Evolutionary conservation across 768 basidiomycete genomes (phyloP).

Genomic region (Xerocomus brunneocitrinus): DNA sequence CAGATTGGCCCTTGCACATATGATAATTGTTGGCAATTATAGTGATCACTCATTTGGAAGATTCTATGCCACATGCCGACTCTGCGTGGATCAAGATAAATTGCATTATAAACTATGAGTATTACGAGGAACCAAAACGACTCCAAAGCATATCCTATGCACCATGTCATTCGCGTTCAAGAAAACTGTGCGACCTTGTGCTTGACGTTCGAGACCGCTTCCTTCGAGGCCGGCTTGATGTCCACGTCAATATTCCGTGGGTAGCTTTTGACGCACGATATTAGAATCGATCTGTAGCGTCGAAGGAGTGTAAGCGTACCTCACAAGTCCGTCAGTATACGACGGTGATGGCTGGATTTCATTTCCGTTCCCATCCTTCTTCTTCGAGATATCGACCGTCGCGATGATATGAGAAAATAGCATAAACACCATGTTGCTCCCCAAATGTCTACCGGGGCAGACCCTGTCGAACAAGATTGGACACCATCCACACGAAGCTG

Average conservation of each 20-base stretch:
- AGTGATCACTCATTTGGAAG: no score
- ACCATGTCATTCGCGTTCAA: neutral
- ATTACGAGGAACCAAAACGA: no score
- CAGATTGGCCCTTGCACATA: no score
- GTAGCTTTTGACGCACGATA: constrained; percentile 1
- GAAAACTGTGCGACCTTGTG: neutral
- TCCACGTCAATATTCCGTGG: neutral
- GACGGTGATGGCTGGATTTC: constrained; percentile 2
- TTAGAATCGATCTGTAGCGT: neutral
- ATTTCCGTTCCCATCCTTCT: constrained; percentile 4
- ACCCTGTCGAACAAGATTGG: neutral
- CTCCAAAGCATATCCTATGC: no score
- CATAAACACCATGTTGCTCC: no score
- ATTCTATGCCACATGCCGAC: no score
- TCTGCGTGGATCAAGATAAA: no score
- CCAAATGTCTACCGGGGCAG: no score
- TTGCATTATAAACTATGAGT: no score
- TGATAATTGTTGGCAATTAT: no score
- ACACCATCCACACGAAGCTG: neutral
- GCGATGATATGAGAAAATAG: neutral
- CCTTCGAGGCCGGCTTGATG: neutral
- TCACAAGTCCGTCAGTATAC: constrained; percentile 7
- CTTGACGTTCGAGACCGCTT: constrained; percentile 8
- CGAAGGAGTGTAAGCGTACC: neutral
- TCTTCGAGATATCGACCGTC: constrained; percentile 4